These are phyloP conservation scores for Cercophora samala DNA, from an alignment of 495 filamentous ascomycete species.

Conservation along the genomic window DNA sequence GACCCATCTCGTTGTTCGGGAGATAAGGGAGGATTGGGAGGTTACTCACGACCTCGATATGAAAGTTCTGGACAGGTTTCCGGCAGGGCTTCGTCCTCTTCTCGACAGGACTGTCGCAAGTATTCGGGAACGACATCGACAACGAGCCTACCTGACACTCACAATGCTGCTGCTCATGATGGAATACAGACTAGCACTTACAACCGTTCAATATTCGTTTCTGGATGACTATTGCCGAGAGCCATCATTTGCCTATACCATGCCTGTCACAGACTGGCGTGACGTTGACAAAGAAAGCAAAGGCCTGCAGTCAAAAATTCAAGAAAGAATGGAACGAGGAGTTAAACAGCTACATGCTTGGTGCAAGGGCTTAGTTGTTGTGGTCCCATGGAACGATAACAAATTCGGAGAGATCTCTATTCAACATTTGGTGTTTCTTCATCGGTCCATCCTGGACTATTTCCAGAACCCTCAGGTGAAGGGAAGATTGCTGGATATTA, in stretches of 20 bases:
- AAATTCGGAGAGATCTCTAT: too few relatives aligned
- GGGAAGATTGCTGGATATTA: too few relatives aligned
- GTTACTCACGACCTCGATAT: background rate
- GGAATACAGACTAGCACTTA: background rate
- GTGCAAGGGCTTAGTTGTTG: too few relatives aligned
- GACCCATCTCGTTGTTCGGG: conserved; percentile 9
- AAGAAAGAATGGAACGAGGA: too few relatives aligned
- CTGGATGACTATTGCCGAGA: background rate
- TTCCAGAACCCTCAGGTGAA: too few relatives aligned
- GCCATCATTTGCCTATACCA: background rate
- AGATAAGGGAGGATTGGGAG: background rate
- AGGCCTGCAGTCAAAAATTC: background rate
- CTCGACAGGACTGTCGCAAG: background rate
- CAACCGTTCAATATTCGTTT: background rate
- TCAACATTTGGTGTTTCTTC: too few relatives aligned
- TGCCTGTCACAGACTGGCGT: background rate
- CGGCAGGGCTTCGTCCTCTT: background rate
- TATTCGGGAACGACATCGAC: background rate
- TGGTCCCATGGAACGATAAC: too few relatives aligned
- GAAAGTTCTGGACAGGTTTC: background rate
- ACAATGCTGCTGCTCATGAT: background rate
- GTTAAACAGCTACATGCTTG: too few relatives aligned
- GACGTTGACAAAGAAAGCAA: background rate
- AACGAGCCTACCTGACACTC: background rate
- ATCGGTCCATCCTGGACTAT: too few relatives aligned